A percentile compares a stretch with the other conserved stretches of the same genome.
These are phyloP conservation scores for Aspergillus vadensis DNA, from an alignment of 2,329 filamentous ascomycete species.

Conservation along the genomic window DNA sequence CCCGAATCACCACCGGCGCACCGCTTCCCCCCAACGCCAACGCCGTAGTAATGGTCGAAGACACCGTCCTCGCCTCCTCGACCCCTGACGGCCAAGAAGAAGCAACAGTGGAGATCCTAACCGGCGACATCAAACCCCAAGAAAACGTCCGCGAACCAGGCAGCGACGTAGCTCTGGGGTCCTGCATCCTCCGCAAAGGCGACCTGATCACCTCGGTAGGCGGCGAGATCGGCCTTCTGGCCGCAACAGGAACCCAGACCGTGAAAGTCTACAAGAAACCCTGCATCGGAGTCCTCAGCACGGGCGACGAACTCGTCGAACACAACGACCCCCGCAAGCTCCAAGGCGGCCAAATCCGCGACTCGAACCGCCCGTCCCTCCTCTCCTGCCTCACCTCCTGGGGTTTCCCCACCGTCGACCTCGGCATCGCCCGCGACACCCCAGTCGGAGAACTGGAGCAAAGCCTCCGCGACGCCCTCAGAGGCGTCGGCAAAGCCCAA, in stretches of 20 bases:
- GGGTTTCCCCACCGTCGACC: conserved; percentile 77
- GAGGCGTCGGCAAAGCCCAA: conserved; percentile 48
- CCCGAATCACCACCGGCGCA: conserved; percentile 91
- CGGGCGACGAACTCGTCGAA: conserved; percentile 88
- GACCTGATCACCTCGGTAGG: conserved; percentile 83
- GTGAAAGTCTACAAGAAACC: conserved; percentile 76
- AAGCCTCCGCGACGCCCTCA: conserved; percentile 72
- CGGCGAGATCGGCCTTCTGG: conserved; percentile 87
- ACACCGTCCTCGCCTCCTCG: conserved; percentile 73
- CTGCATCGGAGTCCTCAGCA: conserved; percentile 83
- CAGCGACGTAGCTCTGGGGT: conserved; percentile 74
- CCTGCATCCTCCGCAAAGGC: conserved; percentile 72
- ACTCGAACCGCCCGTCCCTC: conserved; percentile 88
- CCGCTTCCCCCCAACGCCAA: conserved; percentile 86
- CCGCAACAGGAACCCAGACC: conserved; percentile 74
- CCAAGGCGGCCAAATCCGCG: conserved; percentile 80
- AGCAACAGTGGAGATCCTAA: conserved; percentile 81
- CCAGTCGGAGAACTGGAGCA: conserved; percentile 72
- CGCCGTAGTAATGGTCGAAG: conserved; percentile 95
- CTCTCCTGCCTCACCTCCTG: conserved; percentile 73
- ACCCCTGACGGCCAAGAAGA: conserved; percentile 84
- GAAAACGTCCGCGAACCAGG: conserved; percentile 92
- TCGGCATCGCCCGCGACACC: conserved; percentile 70
- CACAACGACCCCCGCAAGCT: conserved; percentile 65
- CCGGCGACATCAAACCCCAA: conserved; percentile 69